Base-by-base conservation (phyloP, 306 rosid species). In the Corylus heterophylla region DNA sequence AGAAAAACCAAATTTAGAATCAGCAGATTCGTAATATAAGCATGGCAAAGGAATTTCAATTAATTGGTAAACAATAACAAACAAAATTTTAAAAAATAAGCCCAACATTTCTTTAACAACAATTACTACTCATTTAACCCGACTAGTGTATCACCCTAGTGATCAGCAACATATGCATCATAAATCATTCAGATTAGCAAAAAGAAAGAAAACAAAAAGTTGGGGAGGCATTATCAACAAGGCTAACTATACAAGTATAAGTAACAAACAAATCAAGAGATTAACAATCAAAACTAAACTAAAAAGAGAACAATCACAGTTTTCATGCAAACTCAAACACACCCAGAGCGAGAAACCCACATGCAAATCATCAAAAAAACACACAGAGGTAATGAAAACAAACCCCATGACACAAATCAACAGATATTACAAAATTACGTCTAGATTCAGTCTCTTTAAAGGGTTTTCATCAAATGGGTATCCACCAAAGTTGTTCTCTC, bases 381-480 rank as follows among this genome's bases (percentile, higher is more conserved):
- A 42, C 54, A 39, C 22, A 12, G 55, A 74, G 16, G 22, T 45
- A 66, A 71, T 20, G 14, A 44, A 14, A 56, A 52, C 11, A 49
- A 49, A 78, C 59, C 86, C 72, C 70, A 75, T 64, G 16, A 31
- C 55, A 14, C 5, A 1, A 37, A 71, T 31, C 42, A 2, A 52
- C 18, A 3, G 0, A 18, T 16, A 35, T 2, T 11, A 5, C 13
- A n/a, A 52, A 74, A 52, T 8, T 35, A 20, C 48, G 6, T 63
- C 50, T 2, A 70, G 49, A 71, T 35, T 25, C 59, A 66, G 70
- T 45, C 51, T 9, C 55, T 39, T 35, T 4, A 56, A n/a, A 8
- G 52, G 12, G 58, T 12, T 68, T 55, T 74, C 61, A 59, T 49
- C 73, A 55, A 66, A 56, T 27, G 50, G 58, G 59, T 6, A 16